Conservation (phyloP, 495 filamentous ascomycete species). For the Cercophora samala region DNA sequence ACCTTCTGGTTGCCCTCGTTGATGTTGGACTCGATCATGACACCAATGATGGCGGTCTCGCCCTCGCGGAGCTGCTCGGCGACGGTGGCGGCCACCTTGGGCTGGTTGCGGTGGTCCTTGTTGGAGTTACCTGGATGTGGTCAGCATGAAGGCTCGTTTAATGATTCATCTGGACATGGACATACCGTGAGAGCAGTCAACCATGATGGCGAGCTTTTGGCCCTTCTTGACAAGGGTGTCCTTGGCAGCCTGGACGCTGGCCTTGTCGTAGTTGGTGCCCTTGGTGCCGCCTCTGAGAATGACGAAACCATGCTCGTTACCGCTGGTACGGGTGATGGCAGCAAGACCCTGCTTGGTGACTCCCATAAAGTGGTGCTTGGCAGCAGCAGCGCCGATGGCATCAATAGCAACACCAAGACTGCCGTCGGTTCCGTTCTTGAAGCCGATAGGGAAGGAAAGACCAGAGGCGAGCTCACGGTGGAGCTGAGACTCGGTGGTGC, state of each 20-base stretch:
- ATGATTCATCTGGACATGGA: neutral
- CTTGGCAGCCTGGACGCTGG: constrained; percentile 72
- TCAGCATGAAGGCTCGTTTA: neutral
- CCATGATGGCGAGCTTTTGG: constrained; percentile 88
- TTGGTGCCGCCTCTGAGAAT: constrained; percentile 87
- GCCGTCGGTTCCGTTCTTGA: constrained; percentile 99
- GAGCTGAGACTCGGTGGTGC: constrained; percentile 95
- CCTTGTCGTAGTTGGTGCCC: constrained; percentile 93
- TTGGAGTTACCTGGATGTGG: constrained; percentile 61
- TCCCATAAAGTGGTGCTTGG: constrained; percentile 96
- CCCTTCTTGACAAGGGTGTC: constrained; percentile 80
- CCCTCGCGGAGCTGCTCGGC: constrained; percentile 83
- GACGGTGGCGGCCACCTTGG: constrained; percentile 78
- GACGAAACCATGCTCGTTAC: constrained; percentile 96
- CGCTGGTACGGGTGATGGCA: constrained; percentile 85
- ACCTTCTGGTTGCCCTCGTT: constrained; percentile 95
- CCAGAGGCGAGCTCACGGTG: constrained; percentile 96
- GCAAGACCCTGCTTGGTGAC: constrained; percentile 98
- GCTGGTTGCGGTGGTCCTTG: constrained; percentile 84
- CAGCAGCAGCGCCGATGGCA: constrained; percentile 85
- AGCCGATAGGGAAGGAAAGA: constrained; percentile 95
- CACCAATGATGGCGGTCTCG: constrained; percentile 83
- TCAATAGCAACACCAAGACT: constrained; percentile 91
- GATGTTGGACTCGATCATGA: constrained; percentile 99
- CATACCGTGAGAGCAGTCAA: constrained; percentile 92